Conservation (phyloP, 257 asterid genomes). For the Plantago ovata region DNA sequence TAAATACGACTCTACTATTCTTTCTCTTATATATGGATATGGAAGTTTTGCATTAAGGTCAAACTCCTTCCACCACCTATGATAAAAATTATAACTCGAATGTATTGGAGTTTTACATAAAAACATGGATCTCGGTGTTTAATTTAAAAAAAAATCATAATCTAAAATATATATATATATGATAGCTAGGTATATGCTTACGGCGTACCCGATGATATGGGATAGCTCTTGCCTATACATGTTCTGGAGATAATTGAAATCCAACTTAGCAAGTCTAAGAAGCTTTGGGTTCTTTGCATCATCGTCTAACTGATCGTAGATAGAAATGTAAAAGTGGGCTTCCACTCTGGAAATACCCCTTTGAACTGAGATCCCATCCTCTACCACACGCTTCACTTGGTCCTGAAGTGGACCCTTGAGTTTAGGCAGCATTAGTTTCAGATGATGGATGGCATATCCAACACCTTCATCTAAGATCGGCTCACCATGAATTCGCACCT, state of each 20-base stretch:
- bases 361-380: background rate
- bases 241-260: background rate
- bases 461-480: background rate
- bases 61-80: background rate
- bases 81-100: background rate
- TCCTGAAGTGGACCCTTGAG: background rate
- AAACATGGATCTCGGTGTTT: too few relatives aligned
- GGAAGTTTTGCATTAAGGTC: background rate
- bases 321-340: background rate
- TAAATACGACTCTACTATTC: background rate
- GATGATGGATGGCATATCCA: background rate
- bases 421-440: background rate
- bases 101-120: too few relatives aligned
- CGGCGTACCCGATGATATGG: background rate
- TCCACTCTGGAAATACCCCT: background rate
- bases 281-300: background rate
- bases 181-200: too few relatives aligned
- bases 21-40: background rate
- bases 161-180: too few relatives aligned
- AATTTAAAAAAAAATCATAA: too few relatives aligned
- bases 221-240: background rate
- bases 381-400: background rate
- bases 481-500: background rate
- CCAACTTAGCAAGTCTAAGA: background rate
- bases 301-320: background rate